Evolutionary conservation across 2,329 filamentous ascomycete genomes (phyloP).

Genomic region (Exophiala dermatitidis): DNA sequence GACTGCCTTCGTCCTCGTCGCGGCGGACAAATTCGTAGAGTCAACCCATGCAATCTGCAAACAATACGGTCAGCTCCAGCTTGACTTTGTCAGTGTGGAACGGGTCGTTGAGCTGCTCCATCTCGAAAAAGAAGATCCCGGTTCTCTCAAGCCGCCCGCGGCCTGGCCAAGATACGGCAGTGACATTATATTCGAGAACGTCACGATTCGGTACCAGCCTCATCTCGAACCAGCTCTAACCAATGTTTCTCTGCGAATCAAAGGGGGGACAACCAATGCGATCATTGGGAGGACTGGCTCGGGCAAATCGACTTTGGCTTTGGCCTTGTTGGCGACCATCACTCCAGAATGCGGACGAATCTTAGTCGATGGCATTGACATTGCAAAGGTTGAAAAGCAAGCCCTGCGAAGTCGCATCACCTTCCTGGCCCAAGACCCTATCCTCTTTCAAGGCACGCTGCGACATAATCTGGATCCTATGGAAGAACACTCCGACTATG

Average conservation of each 20-base stretch:
- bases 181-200: conserved; percentile 67
- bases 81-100: conserved; percentile 88
- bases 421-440: conserved; percentile 60
- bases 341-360: conserved; percentile 50
- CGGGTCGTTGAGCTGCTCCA: conserved; percentile 74
- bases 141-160: conserved; percentile 61
- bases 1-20: conserved; percentile 74
- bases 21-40: conserved; percentile 57
- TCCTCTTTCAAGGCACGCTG: conserved; percentile 57
- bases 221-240: conserved; percentile 66
- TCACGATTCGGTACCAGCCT: conserved; percentile 72
- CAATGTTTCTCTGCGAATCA: conserved; percentile 64
- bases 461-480: conserved; percentile 58
- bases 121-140: conserved; percentile 66
- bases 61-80: conserved; percentile 75
- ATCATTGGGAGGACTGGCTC: conserved; percentile 73
- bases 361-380: conserved; percentile 54
- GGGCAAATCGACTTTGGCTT: conserved; percentile 71
- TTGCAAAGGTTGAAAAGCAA: conserved; percentile 53
- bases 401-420: conserved; percentile 55
- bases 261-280: conserved; percentile 69
- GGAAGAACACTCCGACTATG: conserved; percentile 48
- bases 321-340: conserved; percentile 53
- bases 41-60: conserved; percentile 69
- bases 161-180: conserved; percentile 68